Base-by-base conservation (phyloP, 2,329 filamentous ascomycete species). In the Cadophora gregata region DNA sequence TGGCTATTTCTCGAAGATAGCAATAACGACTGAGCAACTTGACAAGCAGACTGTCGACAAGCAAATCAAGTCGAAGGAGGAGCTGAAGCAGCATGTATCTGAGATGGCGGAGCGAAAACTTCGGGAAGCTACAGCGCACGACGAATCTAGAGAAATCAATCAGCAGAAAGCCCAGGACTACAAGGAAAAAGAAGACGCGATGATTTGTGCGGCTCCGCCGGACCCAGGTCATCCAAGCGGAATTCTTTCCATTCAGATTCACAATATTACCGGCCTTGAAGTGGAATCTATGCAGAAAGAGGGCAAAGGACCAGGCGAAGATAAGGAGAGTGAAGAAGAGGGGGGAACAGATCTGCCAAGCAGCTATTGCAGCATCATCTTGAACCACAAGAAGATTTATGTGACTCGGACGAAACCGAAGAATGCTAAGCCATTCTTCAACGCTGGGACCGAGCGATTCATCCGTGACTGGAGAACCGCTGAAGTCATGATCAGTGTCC, bases 371-470 rank as follows among this genome's bases (percentile, higher is more conserved):
- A 91, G 84, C 36, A 85, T 93, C 71, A 90, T 93, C 51, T 78
- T 93, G 71, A 92, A 93, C 74, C 90, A 93, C 74, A 84, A 85
- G 70, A 92, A 86, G 75, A 81, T 84, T 14, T 93, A 89, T 79
- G 88, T 85, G 72, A 92, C 90, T 1, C 81, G 91, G 19, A 92
- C 90, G 0, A 93, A 93, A 78, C 90, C 91, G 0, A 92, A 92
- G 79, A 93, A 92, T 69, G 84, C 88, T 0, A 92, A 92, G 72
- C 91, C 91, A 0, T 93, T 93, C 77, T 93, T 91, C 81, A 93
- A 93, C 70, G 90, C 91, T 2, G 89, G 89, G 6, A 91, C 87
- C 1, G 91, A 93, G 76, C 85, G 89, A 5, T 92, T 92, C 69
- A 83, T 93, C 47, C 82, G 86, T 14, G 88, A 93, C 75, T 92